phyloP scores from a whole-genome alignment of 140 eudicot species.

The Anethum foeniculum region DNA sequence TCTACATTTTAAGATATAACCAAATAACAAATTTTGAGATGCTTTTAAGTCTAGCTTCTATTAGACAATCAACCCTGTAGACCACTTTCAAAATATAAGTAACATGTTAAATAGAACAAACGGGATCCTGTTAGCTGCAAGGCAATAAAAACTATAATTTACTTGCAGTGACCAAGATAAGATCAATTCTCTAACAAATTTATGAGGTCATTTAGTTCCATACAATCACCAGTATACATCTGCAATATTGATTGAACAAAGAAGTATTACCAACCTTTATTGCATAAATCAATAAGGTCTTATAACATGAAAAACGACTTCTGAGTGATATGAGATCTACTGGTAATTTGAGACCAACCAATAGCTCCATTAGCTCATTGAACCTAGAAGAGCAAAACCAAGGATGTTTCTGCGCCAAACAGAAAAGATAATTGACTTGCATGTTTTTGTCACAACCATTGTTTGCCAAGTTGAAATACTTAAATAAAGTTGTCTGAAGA shows the following conservation, averaged over 20 bases:
- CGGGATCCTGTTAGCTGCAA: not conserved
- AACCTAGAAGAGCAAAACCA: conserved; percentile 60
- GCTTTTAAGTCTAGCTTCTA: not conserved
- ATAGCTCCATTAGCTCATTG: conserved; percentile 59
- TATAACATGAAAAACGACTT: conserved; percentile 62
- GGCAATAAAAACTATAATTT: not conserved
- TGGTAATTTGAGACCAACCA: conserved; percentile 61
- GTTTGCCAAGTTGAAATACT: not conserved
- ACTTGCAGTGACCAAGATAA: not conserved
- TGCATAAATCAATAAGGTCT: conserved; percentile 55
- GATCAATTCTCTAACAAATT: not conserved
- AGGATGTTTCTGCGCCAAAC: conserved; percentile 50
- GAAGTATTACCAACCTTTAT: conserved; percentile 39
- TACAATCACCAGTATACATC: not conserved
- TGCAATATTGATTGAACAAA: not conserved
- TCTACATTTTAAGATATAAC: not conserved
- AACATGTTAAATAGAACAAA: not conserved
- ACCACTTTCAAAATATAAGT: not conserved
- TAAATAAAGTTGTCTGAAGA: not conserved
- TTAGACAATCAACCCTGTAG: not conserved
- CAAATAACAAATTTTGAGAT: not conserved
- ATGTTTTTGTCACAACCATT: not conserved
- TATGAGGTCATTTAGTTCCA: not conserved
- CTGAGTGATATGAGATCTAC: conserved; percentile 36
- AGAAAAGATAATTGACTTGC: conserved; percentile 12